A percentile compares a stretch with the other conserved stretches of the same genome.
These are phyloP conservation scores for Chaetomium sp. DNA, from an alignment of 2,329 filamentous ascomycete genomes.

Conservation along the genomic window DNA sequence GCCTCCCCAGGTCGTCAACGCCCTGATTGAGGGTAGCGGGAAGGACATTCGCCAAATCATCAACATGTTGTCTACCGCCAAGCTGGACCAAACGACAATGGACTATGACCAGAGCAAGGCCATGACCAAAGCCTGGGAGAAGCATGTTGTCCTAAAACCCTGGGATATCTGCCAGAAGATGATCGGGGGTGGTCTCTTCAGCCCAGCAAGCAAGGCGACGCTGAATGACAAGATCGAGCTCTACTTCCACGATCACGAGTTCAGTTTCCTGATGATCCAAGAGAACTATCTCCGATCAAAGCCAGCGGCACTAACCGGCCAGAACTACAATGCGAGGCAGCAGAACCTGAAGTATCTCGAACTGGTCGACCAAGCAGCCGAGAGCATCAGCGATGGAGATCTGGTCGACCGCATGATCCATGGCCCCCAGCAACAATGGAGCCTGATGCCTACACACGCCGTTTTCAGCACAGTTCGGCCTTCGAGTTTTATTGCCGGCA, in stretches of 20 bases:
- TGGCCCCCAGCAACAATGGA: constrained; percentile 96
- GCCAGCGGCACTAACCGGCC: constrained; percentile 56
- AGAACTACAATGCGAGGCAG: constrained; percentile 57
- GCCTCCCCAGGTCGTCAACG: constrained; percentile 75
- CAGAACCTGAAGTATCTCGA: constrained; percentile 77
- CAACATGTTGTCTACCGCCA: constrained; percentile 95
- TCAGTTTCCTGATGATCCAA: constrained; percentile 95
- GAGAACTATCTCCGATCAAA: constrained; percentile 91
- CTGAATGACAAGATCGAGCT: constrained; percentile 97
- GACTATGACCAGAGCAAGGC: constrained; percentile 79
- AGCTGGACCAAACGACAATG: constrained; percentile 75
- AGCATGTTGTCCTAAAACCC: constrained; percentile 90
- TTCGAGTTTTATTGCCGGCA: constrained; percentile 78
- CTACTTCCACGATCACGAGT: constrained; percentile 99
- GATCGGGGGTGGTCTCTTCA: constrained; percentile 79
- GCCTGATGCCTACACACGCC: constrained; percentile 92
- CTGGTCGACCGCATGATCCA: constrained; percentile 97
- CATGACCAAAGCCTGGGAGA: constrained; percentile 98
- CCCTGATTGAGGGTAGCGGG: constrained; percentile 89
- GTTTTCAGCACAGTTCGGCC: constrained; percentile 92
- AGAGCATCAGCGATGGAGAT: constrained; percentile 96
- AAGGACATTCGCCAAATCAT: constrained; percentile 97
- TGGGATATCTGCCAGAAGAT: constrained; percentile 98
- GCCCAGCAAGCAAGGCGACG: constrained; percentile 72
- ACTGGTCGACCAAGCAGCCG: constrained; percentile 77